Conservation (phyloP, 2,329 filamentous ascomycete species). For the Chaetomium globosum region DNA sequence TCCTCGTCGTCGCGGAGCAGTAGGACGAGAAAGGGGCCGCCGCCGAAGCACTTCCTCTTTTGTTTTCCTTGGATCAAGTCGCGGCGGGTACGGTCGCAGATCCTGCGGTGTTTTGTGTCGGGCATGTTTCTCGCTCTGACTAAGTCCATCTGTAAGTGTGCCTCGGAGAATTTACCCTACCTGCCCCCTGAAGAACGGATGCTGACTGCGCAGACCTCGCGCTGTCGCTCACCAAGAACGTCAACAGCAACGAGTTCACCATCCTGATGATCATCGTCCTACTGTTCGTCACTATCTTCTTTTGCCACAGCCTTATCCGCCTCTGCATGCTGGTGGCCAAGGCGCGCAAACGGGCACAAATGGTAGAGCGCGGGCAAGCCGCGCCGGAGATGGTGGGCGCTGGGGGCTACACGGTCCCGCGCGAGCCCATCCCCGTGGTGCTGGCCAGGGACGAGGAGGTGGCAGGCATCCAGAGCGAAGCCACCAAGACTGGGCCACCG, state of each 20-base stretch:
- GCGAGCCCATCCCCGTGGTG: slow-evolving; percentile 74
- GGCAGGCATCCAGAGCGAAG: slow-evolving; percentile 57
- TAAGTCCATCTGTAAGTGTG: slow-evolving; percentile 65
- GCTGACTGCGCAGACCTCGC: slow-evolving; percentile 62
- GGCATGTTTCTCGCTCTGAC: slow-evolving; percentile 63
- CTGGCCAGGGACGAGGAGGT: slow-evolving; percentile 75
- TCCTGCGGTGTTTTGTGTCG: slow-evolving; percentile 65
- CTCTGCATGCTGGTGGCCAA: slow-evolving; percentile 68
- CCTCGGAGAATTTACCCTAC: background rate
- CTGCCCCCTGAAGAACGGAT: background rate
- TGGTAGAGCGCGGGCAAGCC: slow-evolving; percentile 37
- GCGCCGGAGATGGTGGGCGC: slow-evolving; percentile 54
- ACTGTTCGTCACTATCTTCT: slow-evolving; percentile 72
- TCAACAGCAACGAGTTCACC: slow-evolving; percentile 71
- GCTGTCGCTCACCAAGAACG: slow-evolving; percentile 66
- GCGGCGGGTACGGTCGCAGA: slow-evolving; percentile 55
- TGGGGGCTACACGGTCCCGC: slow-evolving; percentile 69
- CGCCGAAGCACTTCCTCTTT: slow-evolving; percentile 52
- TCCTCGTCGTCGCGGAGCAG: slow-evolving; percentile 20
- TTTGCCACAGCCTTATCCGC: slow-evolving; percentile 76
- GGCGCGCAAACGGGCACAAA: slow-evolving; percentile 41
- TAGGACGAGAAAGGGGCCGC: slow-evolving; percentile 33
- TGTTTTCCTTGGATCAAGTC: slow-evolving; percentile 62
- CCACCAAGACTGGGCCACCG: slow-evolving; percentile 67
- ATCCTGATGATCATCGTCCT: slow-evolving; percentile 79